phyloP scores from a whole-genome alignment of 1,284 basidiomycete genomes.

The Kwoniella shivajii region DNA sequence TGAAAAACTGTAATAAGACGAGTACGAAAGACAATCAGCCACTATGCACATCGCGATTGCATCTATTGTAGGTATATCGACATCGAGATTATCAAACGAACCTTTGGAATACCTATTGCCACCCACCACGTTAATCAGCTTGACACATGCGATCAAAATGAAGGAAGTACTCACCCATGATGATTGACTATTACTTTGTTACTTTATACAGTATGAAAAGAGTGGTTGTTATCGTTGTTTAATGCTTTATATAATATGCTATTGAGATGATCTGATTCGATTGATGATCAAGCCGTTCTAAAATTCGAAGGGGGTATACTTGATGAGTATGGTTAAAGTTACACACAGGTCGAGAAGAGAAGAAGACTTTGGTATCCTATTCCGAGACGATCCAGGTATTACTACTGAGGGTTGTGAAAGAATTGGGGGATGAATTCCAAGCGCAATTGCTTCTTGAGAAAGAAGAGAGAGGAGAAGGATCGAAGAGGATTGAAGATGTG shows the following conservation, averaged over 20 bases:
- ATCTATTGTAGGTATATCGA: too few species aligned
- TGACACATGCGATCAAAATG: background rate
- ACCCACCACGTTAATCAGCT: constrained; percentile 7
- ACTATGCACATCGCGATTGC: background rate
- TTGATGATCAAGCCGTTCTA: too few species aligned
- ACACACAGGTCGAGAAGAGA: too few species aligned
- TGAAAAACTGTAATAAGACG: constrained; percentile 56
- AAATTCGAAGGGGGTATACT: too few species aligned
- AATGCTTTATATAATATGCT: too few species aligned
- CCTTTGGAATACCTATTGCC: constrained; percentile 23
- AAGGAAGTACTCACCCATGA: constrained; percentile 15
- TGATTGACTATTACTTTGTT: constrained; percentile 5
- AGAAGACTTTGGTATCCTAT: constrained; percentile 3
- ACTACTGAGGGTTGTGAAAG: background rate
- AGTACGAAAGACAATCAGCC: background rate
- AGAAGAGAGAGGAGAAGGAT: background rate
- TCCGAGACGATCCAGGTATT: background rate
- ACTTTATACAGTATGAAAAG: background rate
- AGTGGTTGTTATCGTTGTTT: background rate
- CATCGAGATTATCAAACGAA: background rate
- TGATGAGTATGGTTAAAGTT: too few species aligned
- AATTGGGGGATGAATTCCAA: background rate
- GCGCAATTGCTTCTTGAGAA: constrained; percentile 2
- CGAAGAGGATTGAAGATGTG: background rate
- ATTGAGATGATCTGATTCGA: too few species aligned